Conservation (phyloP, 2,329 filamentous ascomycete species). For the Neofusicoccum umdonicola region DNA sequence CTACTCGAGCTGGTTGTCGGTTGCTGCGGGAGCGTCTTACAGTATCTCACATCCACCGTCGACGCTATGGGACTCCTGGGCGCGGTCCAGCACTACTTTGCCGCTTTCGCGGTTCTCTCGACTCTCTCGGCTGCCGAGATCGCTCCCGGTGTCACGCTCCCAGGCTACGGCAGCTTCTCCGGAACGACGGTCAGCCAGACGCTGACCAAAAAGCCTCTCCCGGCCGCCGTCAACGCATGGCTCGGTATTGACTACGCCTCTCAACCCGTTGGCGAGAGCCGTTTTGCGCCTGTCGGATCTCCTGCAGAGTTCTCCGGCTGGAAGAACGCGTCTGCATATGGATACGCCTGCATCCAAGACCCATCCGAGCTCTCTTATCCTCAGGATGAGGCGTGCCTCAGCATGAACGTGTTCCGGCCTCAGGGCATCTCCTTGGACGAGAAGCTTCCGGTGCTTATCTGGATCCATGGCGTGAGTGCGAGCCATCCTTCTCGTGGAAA, state of each 20-base stretch:
- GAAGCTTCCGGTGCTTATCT: slow-evolving; percentile 8
- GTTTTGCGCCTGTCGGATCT: slow-evolving; percentile 44
- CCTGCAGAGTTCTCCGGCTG: slow-evolving; percentile 42
- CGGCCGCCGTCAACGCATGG: slow-evolving; percentile 46
- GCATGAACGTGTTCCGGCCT: slow-evolving; percentile 24
- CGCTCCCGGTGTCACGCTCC: slow-evolving; percentile 26
- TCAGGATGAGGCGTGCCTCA: slow-evolving; percentile 20
- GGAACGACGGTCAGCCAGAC: slow-evolving; percentile 39
- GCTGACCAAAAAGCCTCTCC: slow-evolving; percentile 32
- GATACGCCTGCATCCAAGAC: background rate
- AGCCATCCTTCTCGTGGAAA: too few relatives aligned
- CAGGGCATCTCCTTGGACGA: background rate
- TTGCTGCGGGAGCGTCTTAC: background rate
- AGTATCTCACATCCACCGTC: background rate
- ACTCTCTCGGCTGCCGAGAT: background rate
- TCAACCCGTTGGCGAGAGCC: slow-evolving; percentile 41
- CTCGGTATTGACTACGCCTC: slow-evolving; percentile 48
- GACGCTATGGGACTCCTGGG: background rate
- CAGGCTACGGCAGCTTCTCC: slow-evolving; percentile 42
- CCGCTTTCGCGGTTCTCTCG: background rate
- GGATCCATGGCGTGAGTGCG: slow-evolving; percentile 11
- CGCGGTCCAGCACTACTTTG: background rate
- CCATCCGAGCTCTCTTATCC: slow-evolving; percentile 1
- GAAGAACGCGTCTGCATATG: slow-evolving; percentile 30
- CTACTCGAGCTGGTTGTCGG: background rate